Evolutionary conservation across 768 basidiomycete species (phyloP), one percentile per base, ranked within the genome.

Genomic region (Trametes coccinea): DNA sequence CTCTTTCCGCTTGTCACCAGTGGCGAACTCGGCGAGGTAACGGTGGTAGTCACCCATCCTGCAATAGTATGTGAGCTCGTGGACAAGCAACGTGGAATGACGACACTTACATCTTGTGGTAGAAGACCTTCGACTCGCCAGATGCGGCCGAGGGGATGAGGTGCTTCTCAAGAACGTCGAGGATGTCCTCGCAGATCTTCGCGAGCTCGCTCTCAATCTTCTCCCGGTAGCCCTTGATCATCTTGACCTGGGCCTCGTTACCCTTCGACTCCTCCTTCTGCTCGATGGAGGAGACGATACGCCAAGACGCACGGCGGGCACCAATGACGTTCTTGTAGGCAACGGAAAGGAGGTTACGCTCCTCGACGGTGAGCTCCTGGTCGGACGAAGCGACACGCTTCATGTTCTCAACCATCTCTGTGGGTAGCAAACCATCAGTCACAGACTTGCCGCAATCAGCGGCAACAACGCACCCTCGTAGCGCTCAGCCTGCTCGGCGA

Each of bases 1-100:
- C 73, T 93, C 90, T 80, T 94, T 93, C 78, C 95, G 92, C 84
- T 94, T 94, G 79, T 96, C 94, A 73, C 95, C 95, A 52, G 93
- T 95, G 56, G 95, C 94, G 74, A 98, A 98, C 80, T 98, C 95
- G 71, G 95, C 96, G 69, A 96, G 91, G 80, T 97, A 98, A 71
- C 95, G 93, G 84, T 97, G 94, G 80, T 98, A 96, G 78, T 98
- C 94, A 77, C 95, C 95, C 94, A 93, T 96, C 95, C 95, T 97
- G 70, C 57, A 46, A 59, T 56, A 49, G 55, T 3, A 56, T 30
- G 62, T 69, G 66, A 67, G 43, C 61, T 2, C 63, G 45, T 39
- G n/a, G 46, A 59, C 29, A 46, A 41, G 60, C 17, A 47, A 13
- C 17, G 27, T 29, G 31, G 39, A 27, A 56, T 37, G 49, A 31